Percentiles rank a stretch among this genome's conserved stretches.
Conservation (phyloP, 2,329 filamentous ascomycete genomes). For the Colletotrichum chrysophilum region DNA sequence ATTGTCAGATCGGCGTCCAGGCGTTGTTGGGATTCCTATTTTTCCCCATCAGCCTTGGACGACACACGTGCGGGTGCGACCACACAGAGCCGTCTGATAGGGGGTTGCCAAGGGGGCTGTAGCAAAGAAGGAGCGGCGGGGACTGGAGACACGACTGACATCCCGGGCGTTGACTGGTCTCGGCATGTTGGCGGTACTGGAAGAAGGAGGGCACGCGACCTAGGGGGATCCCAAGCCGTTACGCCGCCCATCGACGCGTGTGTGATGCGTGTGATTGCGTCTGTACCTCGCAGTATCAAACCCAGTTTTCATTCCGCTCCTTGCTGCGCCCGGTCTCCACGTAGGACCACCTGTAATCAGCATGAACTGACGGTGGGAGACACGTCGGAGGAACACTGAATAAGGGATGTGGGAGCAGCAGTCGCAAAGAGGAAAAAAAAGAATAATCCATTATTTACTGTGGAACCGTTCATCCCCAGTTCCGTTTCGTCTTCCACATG, state of each 20-base stretch:
- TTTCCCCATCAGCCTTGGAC: slow-evolving; percentile 6
- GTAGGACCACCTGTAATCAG: background rate
- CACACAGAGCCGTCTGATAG: slow-evolving; percentile 15
- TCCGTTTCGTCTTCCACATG: background rate
- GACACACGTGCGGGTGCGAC: background rate
- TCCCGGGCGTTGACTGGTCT: background rate
- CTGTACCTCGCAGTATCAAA: background rate
- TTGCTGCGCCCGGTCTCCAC: background rate
- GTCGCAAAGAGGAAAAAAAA: background rate
- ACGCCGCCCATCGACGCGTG: background rate
- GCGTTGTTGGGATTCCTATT: background rate
- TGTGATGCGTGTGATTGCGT: background rate
- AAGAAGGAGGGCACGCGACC: slow-evolving; percentile 16
- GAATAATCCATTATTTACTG: background rate
- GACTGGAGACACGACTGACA: slow-evolving; percentile 17
- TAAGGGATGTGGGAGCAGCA: slow-evolving; percentile 11
- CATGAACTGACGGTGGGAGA: background rate
- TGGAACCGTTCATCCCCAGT: background rate
- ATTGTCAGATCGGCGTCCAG: slow-evolving; percentile 10
- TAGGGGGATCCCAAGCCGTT: background rate
- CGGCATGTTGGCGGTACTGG: background rate
- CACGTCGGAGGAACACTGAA: background rate
- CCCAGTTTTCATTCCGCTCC: background rate
- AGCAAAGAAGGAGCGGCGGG: background rate
- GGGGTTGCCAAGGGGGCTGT: background rate